Evolutionary conservation across 2,329 filamentous ascomycete species (phyloP), one percentile per base, ranked within the genome.

Genomic region (Leptographium lundbergii): DNA sequence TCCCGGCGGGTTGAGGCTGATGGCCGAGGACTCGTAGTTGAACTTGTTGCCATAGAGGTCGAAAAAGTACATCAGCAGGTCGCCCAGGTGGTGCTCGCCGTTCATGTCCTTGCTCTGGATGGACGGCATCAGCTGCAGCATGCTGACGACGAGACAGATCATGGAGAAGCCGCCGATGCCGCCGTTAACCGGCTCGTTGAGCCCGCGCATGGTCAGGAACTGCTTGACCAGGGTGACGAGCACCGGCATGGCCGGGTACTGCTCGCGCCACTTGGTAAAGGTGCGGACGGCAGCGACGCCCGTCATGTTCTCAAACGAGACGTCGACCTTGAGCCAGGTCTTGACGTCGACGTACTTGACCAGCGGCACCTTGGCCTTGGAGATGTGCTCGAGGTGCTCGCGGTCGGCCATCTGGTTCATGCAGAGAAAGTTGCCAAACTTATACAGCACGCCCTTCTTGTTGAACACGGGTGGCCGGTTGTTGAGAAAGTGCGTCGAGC

Each of bases 161-260:
- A 95, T 87, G 1, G 91, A 89, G 69, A 96, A 97, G 3, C 94
- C 94, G 58, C 94, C 94, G 57, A 99, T 84, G 3, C 94, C 94
- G 59, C 94, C 94, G 61, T 85, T 89, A 48, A 89, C 87, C 4
- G 95, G 91, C 71, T 99, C 94, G 65, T 96, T 96, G 57, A 96
- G 77, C 0, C 86, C 89, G 62, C 91, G 84, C 83, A 99, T 95
- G 45, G 88, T 78, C 29, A 99, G 76, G 61, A 95, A 91, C 65
- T 99, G 94, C 74, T 99, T 99, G 72, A 99, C 81, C 29, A 97
- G 70, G 0, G 90, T 86, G 45, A 96, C 89, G 27, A 99, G 75
- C 48, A 89, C 82, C 0, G 90, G 88, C 89, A 97, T 91, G 10
- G 85, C 84, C 0, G 92, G 91, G 64, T 87, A 96, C 57, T 86